Conservation (phyloP, 2,329 filamentous ascomycete species). For the Pleomassaria siparia region DNA sequence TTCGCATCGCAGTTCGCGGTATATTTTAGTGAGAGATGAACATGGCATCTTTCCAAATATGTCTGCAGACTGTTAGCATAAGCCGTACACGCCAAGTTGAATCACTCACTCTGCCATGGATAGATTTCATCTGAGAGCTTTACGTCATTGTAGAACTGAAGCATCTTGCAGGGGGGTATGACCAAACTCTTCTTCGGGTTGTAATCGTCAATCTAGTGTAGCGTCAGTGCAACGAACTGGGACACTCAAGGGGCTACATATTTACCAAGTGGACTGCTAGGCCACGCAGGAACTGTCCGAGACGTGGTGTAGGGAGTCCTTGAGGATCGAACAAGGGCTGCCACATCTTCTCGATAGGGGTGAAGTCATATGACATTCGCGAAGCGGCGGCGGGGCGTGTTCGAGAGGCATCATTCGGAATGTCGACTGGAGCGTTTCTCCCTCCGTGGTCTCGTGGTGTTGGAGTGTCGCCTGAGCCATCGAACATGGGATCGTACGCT, state of each 20-base stretch:
- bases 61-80: slow-evolving; percentile 19
- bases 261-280: slow-evolving; percentile 73
- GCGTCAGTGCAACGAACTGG: slow-evolving; percentile 10
- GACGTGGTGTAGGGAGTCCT: slow-evolving; percentile 66
- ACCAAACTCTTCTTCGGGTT: slow-evolving; percentile 69
- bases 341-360: slow-evolving; percentile 69
- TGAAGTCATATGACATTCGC: slow-evolving; percentile 39
- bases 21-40: slow-evolving; percentile 47
- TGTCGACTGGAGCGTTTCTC: slow-evolving; percentile 27
- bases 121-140: slow-evolving; percentile 66
- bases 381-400: slow-evolving; percentile 28
- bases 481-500: slow-evolving; percentile 31
- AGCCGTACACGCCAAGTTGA: not conserved
- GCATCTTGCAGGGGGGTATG: slow-evolving; percentile 74
- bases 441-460: slow-evolving; percentile 24
- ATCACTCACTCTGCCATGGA: slow-evolving; percentile 64
- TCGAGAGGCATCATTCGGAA: slow-evolving; percentile 21
- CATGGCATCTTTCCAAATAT: slow-evolving; percentile 49
- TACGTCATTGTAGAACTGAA: slow-evolving; percentile 70
- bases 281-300: slow-evolving; percentile 71
- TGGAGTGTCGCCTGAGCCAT: slow-evolving; percentile 33
- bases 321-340: slow-evolving; percentile 70
- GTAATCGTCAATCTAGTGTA: slow-evolving; percentile 65
- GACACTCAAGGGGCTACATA: slow-evolving; percentile 8
- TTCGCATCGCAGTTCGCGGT: slow-evolving; percentile 50